These are phyloP conservation scores for Ascochyta pisi DNA, from an alignment of 2,329 filamentous ascomycete species.

Conservation along the genomic window DNA sequence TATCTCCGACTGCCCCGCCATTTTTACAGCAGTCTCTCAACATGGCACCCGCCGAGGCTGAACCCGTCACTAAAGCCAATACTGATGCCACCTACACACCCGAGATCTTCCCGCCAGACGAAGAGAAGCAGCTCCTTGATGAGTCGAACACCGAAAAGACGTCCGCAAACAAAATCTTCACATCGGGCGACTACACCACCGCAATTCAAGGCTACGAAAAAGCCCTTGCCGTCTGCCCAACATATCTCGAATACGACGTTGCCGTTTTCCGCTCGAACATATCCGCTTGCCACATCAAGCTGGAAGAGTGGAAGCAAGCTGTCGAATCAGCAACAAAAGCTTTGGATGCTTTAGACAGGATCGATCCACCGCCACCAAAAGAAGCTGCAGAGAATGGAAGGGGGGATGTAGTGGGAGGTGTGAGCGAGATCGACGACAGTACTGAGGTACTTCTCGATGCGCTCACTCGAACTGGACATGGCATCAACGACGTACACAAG, in stretches of 20 bases:
- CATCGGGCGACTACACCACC: slow-evolving; percentile 71
- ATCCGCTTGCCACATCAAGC: slow-evolving; percentile 84
- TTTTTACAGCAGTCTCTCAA: neutral
- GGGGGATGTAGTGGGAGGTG: slow-evolving; percentile 58
- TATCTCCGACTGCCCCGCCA: neutral
- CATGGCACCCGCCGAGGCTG: slow-evolving; percentile 18
- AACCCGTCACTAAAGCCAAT: slow-evolving; percentile 6
- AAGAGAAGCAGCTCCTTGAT: slow-evolving; percentile 62
- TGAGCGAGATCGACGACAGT: slow-evolving; percentile 64
- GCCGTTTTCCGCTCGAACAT: slow-evolving; percentile 90
- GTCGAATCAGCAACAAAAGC: slow-evolving; percentile 75
- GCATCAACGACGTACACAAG: slow-evolving; percentile 69
- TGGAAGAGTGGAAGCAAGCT: slow-evolving; percentile 84
- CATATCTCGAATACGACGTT: slow-evolving; percentile 85
- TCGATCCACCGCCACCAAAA: slow-evolving; percentile 54
- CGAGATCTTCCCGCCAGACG: slow-evolving; percentile 42
- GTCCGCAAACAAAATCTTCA: slow-evolving; percentile 81
- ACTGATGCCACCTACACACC: slow-evolving; percentile 18
- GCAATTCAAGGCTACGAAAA: slow-evolving; percentile 85
- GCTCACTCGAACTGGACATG: slow-evolving; percentile 37
- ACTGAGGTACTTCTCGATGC: slow-evolving; percentile 43
- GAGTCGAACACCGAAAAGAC: slow-evolving; percentile 77
- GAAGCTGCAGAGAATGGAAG: slow-evolving; percentile 53
- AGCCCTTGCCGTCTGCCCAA: slow-evolving; percentile 78
- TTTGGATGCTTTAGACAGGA: slow-evolving; percentile 72